Percentiles rank a stretch among this genome's conserved stretches.
These are phyloP conservation scores for Clavispora phyllophila DNA, from an alignment of 805 yeast genomes.

Conservation along the genomic window DNA sequence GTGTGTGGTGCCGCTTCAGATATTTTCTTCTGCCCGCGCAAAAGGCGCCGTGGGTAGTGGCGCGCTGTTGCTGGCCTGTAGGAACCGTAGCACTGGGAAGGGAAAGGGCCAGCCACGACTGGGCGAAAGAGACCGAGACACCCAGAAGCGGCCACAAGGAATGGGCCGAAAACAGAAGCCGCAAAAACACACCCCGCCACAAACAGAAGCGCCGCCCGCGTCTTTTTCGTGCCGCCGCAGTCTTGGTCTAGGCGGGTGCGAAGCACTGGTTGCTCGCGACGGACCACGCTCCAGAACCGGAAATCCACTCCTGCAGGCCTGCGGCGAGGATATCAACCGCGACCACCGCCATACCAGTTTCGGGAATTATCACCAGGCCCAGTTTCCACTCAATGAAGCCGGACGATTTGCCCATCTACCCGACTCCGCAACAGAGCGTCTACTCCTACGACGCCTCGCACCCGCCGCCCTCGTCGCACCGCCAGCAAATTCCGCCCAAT, in stretches of 20 bases:
- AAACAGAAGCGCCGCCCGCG: too few species aligned
- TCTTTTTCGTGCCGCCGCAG: too few species aligned
- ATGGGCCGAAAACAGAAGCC: too few species aligned
- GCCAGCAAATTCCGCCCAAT: conserved; percentile 7
- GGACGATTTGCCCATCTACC: conserved; percentile 40
- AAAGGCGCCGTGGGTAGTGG: too few species aligned
- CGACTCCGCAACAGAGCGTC: conserved; percentile 43
- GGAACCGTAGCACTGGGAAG: too few species aligned
- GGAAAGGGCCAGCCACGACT: too few species aligned
- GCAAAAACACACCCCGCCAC: too few species aligned
- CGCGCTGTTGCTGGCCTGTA: too few species aligned
- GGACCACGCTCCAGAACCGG: not conserved
- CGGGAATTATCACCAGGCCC: not conserved
- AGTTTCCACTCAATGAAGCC: conserved; percentile 8
- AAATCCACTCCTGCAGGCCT: not conserved
- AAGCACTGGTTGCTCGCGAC: not conserved
- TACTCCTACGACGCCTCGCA: conserved; percentile 11
- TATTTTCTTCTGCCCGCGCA: too few species aligned
- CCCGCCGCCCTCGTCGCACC: conserved; percentile 7
- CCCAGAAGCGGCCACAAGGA: too few species aligned
- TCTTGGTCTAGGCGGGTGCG: not conserved
- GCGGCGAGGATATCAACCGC: not conserved
- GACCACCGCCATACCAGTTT: not conserved
- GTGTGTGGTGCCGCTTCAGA: too few species aligned
- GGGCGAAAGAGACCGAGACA: too few species aligned